phyloP scores from a whole-genome alignment of 306 rosid species.

The Begonia peltatifolia region DNA sequence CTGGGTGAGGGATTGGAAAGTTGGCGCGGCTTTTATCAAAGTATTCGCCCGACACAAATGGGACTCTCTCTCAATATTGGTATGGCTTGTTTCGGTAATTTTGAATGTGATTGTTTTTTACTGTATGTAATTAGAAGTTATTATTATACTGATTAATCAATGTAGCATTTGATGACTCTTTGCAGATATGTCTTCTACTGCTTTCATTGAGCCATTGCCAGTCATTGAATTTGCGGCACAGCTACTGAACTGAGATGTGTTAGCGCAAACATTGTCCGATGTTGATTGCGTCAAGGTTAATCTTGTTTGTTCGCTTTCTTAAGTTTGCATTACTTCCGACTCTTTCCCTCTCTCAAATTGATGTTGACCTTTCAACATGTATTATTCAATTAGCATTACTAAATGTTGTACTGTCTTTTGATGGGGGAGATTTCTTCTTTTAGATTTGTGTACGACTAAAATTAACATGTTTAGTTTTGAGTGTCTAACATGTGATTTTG shows the following conservation, averaged over 20 bases:
- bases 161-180: no score
- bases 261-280: conserved; percentile 61
- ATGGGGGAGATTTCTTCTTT: no score
- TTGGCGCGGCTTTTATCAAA: conserved; percentile 95
- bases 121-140: no score
- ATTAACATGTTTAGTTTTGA: no score
- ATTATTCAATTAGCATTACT: background rate
- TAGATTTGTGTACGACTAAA: no score
- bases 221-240: conserved; percentile 74
- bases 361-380: background rate
- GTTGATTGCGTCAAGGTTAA: conserved; percentile 77
- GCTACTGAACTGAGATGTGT: conserved; percentile 61
- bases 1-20: conserved; percentile 92
- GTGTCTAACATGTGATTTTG: no score
- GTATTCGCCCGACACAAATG: conserved; percentile 96
- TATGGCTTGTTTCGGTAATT: conserved; percentile 5
- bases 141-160: no score
- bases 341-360: background rate
- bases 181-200: conserved; percentile 94
- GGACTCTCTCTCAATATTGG: conserved; percentile 91
- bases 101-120: background rate
- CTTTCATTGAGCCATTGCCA: conserved; percentile 82
- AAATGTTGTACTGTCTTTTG: no score
- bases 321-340: background rate
- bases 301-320: background rate